Percentiles rank a stretch among this genome's conserved stretches.
These are phyloP conservation scores for Aspergillus felis DNA, from an alignment of 2,329 filamentous ascomycete species.

Conservation along the genomic window DNA sequence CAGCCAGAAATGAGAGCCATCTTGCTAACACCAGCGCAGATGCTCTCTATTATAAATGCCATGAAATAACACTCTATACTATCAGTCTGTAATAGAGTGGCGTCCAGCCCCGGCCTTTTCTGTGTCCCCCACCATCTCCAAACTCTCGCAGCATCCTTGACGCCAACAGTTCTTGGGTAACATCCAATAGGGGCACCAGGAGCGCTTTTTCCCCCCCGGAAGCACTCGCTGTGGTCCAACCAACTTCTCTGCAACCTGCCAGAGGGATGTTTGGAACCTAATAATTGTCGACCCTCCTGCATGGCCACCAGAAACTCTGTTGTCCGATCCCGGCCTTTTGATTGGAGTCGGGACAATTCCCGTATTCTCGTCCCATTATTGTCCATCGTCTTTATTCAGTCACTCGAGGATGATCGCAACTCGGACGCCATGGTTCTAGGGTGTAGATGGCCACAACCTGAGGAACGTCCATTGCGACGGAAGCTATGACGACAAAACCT, in stretches of 20 bases:
- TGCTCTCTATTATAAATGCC: not conserved
- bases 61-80: not conserved
- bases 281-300: not conserved
- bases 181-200: constrained; percentile 15
- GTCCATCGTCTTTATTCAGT: not conserved
- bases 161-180: constrained; percentile 12
- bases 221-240: not conserved
- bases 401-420: constrained; percentile 5
- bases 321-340: constrained; percentile 1
- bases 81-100: not conserved
- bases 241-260: not conserved
- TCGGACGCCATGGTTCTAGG: constrained; percentile 7
- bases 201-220: constrained; percentile 2
- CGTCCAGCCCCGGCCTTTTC: not conserved
- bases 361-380: not conserved
- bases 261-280: not conserved
- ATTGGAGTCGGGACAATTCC: not conserved
- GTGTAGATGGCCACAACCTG: not conserved
- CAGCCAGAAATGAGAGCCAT: not conserved
- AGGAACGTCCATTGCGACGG: no score
- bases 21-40: not conserved
- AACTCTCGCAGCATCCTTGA: constrained; percentile 7
- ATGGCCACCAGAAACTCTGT: constrained; percentile 7
- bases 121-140: not conserved
- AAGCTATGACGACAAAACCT: not conserved